Conservation (phyloP, 2,329 filamentous ascomycete species). For the Xylariomycetidae sp. region DNA sequence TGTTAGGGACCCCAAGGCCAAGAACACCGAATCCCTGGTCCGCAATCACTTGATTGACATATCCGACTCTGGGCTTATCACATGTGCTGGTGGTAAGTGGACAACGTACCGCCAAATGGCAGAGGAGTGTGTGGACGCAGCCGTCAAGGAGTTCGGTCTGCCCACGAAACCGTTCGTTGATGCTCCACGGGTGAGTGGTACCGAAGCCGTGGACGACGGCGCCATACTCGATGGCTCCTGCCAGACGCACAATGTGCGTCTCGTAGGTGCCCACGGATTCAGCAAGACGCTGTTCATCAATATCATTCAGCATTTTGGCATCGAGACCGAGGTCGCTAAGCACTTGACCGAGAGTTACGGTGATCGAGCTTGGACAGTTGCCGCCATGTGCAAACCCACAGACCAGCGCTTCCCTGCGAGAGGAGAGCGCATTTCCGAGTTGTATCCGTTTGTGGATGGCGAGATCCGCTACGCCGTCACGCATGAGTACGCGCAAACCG, state of each 20-base stretch:
- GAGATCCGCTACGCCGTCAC: slow-evolving; percentile 84
- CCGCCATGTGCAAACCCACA: slow-evolving; percentile 72
- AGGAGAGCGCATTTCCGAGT: slow-evolving; percentile 70
- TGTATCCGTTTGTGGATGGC: slow-evolving; percentile 90
- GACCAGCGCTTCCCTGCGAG: slow-evolving; percentile 76
- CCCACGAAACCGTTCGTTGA: slow-evolving; percentile 51
- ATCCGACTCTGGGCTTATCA: slow-evolving; percentile 75
- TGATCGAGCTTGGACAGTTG: slow-evolving; percentile 88
- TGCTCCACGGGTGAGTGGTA: slow-evolving; percentile 64
- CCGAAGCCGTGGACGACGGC: slow-evolving; percentile 65
- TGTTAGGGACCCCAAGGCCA: slow-evolving; percentile 79
- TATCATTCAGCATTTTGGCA: slow-evolving; percentile 85
- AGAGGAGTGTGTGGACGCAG: slow-evolving; percentile 81
- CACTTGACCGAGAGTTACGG: slow-evolving; percentile 86
- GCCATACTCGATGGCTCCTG: slow-evolving; percentile 62
- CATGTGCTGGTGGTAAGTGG: slow-evolving; percentile 87
- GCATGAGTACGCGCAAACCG: slow-evolving; percentile 89
- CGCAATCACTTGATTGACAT: slow-evolving; percentile 80
- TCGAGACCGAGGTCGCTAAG: slow-evolving; percentile 88
- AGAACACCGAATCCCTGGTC: slow-evolving; percentile 81
- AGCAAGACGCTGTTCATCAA: slow-evolving; percentile 91
- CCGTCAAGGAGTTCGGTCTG: slow-evolving; percentile 65
- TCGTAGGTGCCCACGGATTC: slow-evolving; percentile 81
- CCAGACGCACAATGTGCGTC: slow-evolving; percentile 76
- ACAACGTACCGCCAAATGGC: slow-evolving; percentile 93